Base-by-base conservation (phyloP, 1,284 basidiomycete genomes). In the Cryptococcus jaspeensis region DNA sequence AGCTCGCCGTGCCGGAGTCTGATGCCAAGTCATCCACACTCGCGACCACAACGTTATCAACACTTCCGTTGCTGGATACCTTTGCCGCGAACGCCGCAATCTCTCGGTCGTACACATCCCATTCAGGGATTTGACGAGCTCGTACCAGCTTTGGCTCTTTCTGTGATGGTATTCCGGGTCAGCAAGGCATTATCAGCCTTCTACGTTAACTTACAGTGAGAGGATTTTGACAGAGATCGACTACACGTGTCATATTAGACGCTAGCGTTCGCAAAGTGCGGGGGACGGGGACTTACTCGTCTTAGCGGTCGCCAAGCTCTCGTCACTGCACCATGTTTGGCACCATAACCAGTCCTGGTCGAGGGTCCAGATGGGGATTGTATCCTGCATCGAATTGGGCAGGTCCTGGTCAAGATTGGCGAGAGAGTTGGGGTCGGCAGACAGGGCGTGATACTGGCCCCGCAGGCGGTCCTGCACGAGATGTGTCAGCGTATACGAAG, bases 401-500 rank as follows among this genome's bases (percentile, higher is more conserved):
- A 97, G 80, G 80, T 97, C 93, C 84, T 99, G 95, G 72, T 99
- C 95, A 25, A 99, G 81, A 73, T 99, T 99, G 50, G 93, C 88
- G 2, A 99, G 81, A 6, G 92, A 96, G 71, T 89, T 86, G 0
- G 93, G 93, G 72, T 99, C 96, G 12, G 90, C 88, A 0, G 93
- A 96, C 2, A 99, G 82, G 38, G 85, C 85, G 70, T 99, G 95
- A 69, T 99, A 99, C 67, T 91, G 88, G 16, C 87, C 87, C 58
- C 95, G 87, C 15, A 99, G 84, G 42, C 92, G 87, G 74, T 99
- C 95, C 59, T 67, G 37, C 7, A 1, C 36, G 2, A 22, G 5
- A 82, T 92, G 25, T 28, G 32, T 2, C 5, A 50, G 36, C 15
- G 41, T n/a, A 20, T 53, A 3, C 23, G 15, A 11, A 6, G 22